Conservation (phyloP, 1,139 yeast genomes). For the Scheffersomyces segobiensis region DNA sequence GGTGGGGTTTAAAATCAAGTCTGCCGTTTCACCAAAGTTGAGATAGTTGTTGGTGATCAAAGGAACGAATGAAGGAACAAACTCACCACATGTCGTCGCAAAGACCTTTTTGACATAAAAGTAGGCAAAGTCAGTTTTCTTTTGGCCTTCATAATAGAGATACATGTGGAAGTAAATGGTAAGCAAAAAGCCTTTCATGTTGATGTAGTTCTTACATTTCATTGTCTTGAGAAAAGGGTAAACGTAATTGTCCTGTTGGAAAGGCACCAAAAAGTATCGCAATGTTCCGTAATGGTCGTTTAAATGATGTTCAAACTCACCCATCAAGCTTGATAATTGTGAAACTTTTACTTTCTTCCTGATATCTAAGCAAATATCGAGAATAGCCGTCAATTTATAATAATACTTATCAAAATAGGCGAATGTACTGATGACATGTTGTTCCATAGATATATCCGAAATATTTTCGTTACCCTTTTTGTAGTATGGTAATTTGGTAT, state of each 20-base stretch:
- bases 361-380: constrained; percentile 26
- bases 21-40: constrained; percentile 38
- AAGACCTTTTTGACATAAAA: constrained; percentile 25
- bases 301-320: constrained; percentile 31
- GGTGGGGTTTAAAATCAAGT: constrained; percentile 37
- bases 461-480: constrained; percentile 28
- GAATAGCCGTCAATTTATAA: constrained; percentile 18
- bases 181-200: constrained; percentile 28
- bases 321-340: constrained; percentile 21
- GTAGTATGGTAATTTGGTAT: constrained; percentile 25
- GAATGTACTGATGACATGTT: constrained; percentile 23
- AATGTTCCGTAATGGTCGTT: constrained; percentile 22
- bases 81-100: constrained; percentile 22
- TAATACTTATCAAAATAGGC: constrained; percentile 26
- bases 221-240: constrained; percentile 33
- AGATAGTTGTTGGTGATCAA: constrained; percentile 27
- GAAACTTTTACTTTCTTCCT: constrained; percentile 17
- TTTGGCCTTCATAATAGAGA: constrained; percentile 17
- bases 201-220: constrained; percentile 33
- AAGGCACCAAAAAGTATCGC: constrained; percentile 25
- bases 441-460: constrained; percentile 29
- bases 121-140: constrained; percentile 14
- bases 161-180: constrained; percentile 29
- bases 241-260: constrained; percentile 19
- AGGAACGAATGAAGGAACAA: constrained; percentile 29